Base-by-base conservation (phyloP, 2,329 filamentous ascomycete genomes). In the Aspergillus sp. region DNA sequence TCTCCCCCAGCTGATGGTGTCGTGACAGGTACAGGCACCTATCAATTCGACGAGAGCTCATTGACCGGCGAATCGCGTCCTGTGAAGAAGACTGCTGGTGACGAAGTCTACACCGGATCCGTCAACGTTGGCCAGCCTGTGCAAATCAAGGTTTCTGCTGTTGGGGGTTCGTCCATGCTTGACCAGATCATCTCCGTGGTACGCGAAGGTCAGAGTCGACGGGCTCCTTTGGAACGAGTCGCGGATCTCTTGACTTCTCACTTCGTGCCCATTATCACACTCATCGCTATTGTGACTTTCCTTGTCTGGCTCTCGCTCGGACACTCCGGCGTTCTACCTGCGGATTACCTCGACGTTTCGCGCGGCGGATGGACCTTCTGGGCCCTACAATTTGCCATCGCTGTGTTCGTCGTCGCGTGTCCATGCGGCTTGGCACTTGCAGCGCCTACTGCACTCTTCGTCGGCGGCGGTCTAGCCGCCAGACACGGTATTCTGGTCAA, bases 371-470 rank as follows among this genome's bases (percentile, higher is more conserved):
- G 79, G 78, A 51, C 78, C 61, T 70, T 73, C 48, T 75, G 73
- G 68, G 76, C 76, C 6, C 59, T 83, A 44, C 73, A 80, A 44
- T 82, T 82, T 57, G 85, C 88, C 10, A 91, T 94, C 56, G 80
- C 88, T 5, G 87, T 93, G 8, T 93, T 94, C 55, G 86, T 94
- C 32, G 83, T 94, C 29, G 87, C 88, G 2, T 94, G 88, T 59
- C 88, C 88, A 1, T 94, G 88, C 58, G 88, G 88, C 2, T 76
- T 94, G 9, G 88, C 84, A 1, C 79, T 94, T 5, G 88, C 88
- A n/a, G 87, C 87, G 0, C 88, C 88, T 1, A 94, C 88, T 0
- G 88, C 88, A n/a, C 67, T 94, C 32, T 91, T 91, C 53, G 87
- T 93, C 7, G 88, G 86, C 2, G 83, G 85, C 33, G 87, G 87